A percentile compares a stretch with the other conserved stretches of the same genome.
These are phyloP conservation scores for Saccharum hybrid DNA, from an alignment of 202 grass and related monocot species.

Conservation along the genomic window DNA sequence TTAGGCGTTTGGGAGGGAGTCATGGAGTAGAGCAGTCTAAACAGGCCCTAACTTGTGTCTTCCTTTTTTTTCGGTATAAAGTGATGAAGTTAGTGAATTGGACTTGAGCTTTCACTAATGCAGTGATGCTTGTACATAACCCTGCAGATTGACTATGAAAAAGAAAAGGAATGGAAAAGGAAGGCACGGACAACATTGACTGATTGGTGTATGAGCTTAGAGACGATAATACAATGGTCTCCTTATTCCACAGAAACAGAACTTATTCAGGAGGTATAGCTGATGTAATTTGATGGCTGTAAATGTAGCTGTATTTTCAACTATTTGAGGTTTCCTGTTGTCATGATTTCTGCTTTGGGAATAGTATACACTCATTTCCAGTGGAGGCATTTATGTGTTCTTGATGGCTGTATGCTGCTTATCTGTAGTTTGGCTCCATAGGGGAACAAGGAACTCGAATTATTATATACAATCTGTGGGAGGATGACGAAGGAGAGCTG, in stretches of 20 bases:
- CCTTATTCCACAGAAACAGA: slow-evolving; percentile 75
- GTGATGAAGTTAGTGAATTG: slow-evolving; percentile 19
- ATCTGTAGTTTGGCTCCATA: slow-evolving; percentile 62
- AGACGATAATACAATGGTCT: slow-evolving; percentile 67
- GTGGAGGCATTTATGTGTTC: background rate
- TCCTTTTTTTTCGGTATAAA: background rate
- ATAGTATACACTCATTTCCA: slow-evolving; percentile 2
- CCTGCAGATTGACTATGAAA: slow-evolving; percentile 77
- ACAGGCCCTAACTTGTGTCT: background rate
- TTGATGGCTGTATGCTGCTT: background rate
- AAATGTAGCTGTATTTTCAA: slow-evolving; percentile 15
- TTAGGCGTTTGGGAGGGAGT: background rate
- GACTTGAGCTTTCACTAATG: background rate
- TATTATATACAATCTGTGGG: slow-evolving; percentile 82
- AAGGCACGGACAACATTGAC: slow-evolving; percentile 46
- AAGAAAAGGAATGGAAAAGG: slow-evolving; percentile 57
- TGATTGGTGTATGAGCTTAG: slow-evolving; percentile 76
- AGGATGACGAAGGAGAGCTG: slow-evolving; percentile 66
- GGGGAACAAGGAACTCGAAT: slow-evolving; percentile 76
- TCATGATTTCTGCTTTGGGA: background rate
- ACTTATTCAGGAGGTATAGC: slow-evolving; percentile 68
- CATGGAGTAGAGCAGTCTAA: background rate
- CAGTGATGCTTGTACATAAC: slow-evolving; percentile 16
- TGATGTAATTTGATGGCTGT: slow-evolving; percentile 20
- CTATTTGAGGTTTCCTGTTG: background rate